Evolutionary conservation across 495 filamentous ascomycete species (phyloP).

Genomic region (Xylaria nigripes): DNA sequence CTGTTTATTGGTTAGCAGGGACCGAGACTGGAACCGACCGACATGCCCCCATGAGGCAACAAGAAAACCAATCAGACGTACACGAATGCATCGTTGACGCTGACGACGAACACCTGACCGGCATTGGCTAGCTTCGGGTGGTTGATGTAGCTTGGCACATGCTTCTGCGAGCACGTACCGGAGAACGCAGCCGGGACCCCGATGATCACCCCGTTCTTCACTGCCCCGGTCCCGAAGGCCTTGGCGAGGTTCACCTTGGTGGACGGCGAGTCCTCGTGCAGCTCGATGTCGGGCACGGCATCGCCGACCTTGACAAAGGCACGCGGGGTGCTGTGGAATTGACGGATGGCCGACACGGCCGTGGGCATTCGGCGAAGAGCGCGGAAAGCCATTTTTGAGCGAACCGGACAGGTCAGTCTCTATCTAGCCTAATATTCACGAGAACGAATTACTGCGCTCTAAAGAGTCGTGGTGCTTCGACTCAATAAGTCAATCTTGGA

Average conservation of each 20-base stretch:
- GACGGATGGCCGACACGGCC: slow-evolving; percentile 16
- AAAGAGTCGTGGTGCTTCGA: too few relatives aligned
- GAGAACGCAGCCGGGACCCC: slow-evolving; percentile 88
- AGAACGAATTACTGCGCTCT: too few relatives aligned
- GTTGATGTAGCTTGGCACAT: slow-evolving; percentile 76
- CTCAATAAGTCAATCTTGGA: too few relatives aligned
- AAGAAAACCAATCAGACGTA: slow-evolving; percentile 37
- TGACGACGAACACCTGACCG: slow-evolving; percentile 75
- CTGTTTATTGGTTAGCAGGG: slow-evolving; percentile 32
- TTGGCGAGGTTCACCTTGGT: slow-evolving; percentile 81
- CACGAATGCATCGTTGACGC: slow-evolving; percentile 95
- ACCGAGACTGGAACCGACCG: too few relatives aligned
- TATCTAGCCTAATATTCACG: too few relatives aligned
- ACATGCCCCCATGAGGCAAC: neutral
- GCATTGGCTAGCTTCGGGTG: slow-evolving; percentile 64
- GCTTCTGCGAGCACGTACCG: slow-evolving; percentile 68
- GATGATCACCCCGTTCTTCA: slow-evolving; percentile 66
- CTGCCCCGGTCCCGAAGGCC: slow-evolving; percentile 52
- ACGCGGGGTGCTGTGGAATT: slow-evolving; percentile 47
- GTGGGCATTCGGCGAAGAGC: slow-evolving; percentile 16
- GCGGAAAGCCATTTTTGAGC: slow-evolving; percentile 23
- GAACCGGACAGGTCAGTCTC: too few relatives aligned
- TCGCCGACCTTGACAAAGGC: slow-evolving; percentile 53
- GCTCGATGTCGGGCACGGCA: slow-evolving; percentile 51
- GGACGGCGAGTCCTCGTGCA: slow-evolving; percentile 57